Base-by-base conservation (phyloP, 2,329 filamentous ascomycete species). In the Xenosphaeropsis pyriputrescens region DNA sequence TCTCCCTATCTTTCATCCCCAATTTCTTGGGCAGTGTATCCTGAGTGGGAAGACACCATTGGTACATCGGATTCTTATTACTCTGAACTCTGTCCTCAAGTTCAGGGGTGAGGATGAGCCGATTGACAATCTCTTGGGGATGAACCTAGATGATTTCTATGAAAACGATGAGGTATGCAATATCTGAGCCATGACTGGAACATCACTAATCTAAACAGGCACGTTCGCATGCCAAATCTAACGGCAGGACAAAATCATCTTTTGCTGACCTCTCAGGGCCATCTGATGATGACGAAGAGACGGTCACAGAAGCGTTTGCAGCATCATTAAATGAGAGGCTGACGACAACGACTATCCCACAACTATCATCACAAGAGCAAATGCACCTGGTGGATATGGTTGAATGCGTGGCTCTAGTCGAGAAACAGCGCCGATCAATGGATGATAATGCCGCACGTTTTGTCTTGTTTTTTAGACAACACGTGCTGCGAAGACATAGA, bases 381-480 rank as follows among this genome's bases (percentile, higher is more conserved):
- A 89, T 93, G 39, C 81, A 84, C 47, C 63, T 93, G 2, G 79
- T 81, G 13, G 80, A 91, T 50, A 88, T 88, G 35, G 70, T 91
- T 29, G 85, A 93, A 57, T 93, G 86, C 43, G 75, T 81, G 33
- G 81, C 83, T 4, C 73, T 83, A 30, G 84, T 93, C 1, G 85
- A 93, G 54, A 83, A 81, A 50, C 85, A 95, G 51, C 75, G 85
- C 14, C 75, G 85, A 5, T 93, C 86, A 2, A 81, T 95, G 61
- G 88, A 95, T 51, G 83, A 85, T 49, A 93, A 94, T 50, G 88
- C 83, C 3, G 80, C 83, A 7, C 76, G 85, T 32, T 95, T 88
- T 57, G 74, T 94, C 59, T 65, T 94, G 11, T 91, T 91, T 58
- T 91, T 89, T 60, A 72, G 85, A 15, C 82, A 93, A 50, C 78